Evolutionary conservation across 139 green algal genomes (phyloP).

Genomic region (Axilococcus clingmanii): DNA sequence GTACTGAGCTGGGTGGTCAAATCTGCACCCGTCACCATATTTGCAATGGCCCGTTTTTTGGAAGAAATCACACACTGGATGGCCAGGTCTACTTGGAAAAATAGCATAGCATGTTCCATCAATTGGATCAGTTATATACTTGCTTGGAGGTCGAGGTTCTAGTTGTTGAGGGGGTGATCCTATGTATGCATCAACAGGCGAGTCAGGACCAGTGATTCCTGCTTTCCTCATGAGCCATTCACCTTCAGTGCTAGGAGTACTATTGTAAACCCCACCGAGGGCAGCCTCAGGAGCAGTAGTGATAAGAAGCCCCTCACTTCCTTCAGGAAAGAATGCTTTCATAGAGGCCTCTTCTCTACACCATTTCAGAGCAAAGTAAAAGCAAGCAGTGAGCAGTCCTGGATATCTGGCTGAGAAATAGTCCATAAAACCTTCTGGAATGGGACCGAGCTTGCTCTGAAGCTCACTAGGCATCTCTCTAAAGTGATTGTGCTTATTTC

Average conservation of each 20-base stretch:
- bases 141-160: not conserved
- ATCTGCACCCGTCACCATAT: slow-evolving; percentile 73
- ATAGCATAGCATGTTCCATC: not conserved
- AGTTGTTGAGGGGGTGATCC: not conserved
- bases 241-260: too few relatives aligned
- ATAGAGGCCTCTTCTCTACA: slow-evolving; percentile 42
- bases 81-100: slow-evolving; percentile 56
- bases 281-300: slow-evolving; percentile 2
- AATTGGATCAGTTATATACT: not conserved
- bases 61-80: slow-evolving; percentile 79
- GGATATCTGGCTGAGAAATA: slow-evolving; percentile 61
- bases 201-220: too few relatives aligned
- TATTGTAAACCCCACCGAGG: too few relatives aligned
- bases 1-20: slow-evolving; percentile 72
- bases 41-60: slow-evolving; percentile 80
- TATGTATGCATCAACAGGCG: too few relatives aligned
- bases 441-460: slow-evolving; percentile 51
- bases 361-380: slow-evolving; percentile 57
- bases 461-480: slow-evolving; percentile 76
- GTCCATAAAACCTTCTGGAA: slow-evolving; percentile 56
- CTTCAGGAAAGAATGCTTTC: slow-evolving; percentile 42
- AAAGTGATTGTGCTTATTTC: slow-evolving; percentile 98
- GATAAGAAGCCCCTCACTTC: not conserved
- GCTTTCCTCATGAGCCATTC: too few relatives aligned
- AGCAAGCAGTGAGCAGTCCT: slow-evolving; percentile 70